phyloP scores from a whole-genome alignment of 345 rosid species.

The Fremontodendron californicum region DNA sequence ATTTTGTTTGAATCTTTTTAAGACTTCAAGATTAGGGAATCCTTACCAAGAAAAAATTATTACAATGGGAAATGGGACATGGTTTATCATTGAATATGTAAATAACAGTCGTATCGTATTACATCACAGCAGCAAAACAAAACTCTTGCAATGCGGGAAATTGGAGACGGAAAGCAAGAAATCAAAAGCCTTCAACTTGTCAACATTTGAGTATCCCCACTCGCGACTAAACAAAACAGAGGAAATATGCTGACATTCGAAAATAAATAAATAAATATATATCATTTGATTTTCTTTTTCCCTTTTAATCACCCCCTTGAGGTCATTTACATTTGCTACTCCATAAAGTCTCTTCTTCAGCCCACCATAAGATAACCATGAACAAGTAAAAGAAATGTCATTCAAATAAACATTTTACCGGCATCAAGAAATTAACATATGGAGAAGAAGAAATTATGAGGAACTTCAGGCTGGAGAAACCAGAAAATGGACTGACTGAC shows the following conservation, averaged over 20 bases:
- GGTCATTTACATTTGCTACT: slow-evolving; percentile 29
- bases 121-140: neutral
- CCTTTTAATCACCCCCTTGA: slow-evolving; percentile 1
- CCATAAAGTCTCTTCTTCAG: slow-evolving; percentile 22
- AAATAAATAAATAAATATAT: too few relatives aligned
- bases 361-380: slow-evolving; percentile 21
- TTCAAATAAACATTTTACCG: slow-evolving; percentile 16
- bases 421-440: slow-evolving; percentile 23
- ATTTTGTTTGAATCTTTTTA: neutral
- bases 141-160: neutral
- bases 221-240: neutral
- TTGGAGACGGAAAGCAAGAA: neutral
- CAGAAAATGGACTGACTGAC: neutral
- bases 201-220: neutral
- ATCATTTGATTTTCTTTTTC: slow-evolving; percentile 4
- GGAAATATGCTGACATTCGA: neutral
- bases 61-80: neutral
- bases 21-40: neutral
- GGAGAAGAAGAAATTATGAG: slow-evolving; percentile 21
- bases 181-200: neutral
- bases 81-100: neutral
- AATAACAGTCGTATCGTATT: neutral
- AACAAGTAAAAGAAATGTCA: neutral
- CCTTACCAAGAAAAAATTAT: too few relatives aligned
- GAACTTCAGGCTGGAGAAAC: neutral